Base-by-base conservation (phyloP, 1,139 yeast species). In the Geotrichum bryndzae region DNA sequence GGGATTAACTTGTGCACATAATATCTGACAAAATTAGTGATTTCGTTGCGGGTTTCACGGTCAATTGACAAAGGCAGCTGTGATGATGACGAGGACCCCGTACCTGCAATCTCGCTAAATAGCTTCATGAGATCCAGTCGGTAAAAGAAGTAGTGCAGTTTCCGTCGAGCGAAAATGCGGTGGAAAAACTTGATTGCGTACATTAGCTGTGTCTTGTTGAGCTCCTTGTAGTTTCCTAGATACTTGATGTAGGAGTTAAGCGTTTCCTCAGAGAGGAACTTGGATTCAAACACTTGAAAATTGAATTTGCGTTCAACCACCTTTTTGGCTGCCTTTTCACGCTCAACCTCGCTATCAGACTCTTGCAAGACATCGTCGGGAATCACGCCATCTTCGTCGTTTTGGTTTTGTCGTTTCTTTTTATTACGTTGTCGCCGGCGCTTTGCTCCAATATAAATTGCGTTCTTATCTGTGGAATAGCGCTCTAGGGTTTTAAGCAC, bases 121-220 rank as follows among this genome's bases (percentile, higher is more conserved):
- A 81, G 71, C n/a, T 79, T 72, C 74, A 94, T 82, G 68, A 94
- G 84, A 71, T 94, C 97, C 50, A 94, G 73, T 56, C 97, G 79
- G 69, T 80, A 87, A 51, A 92, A 77, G 13, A 85, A 81, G n/a
- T 79, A 69, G 46, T 84, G 84, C 63, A 81, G 82, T 64, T 86
- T 87, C 46, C 84, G 81, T 63, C 84, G 80, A 59, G 87, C 86
- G 68, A 91, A 85, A 0, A 90, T 74, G 50, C 90, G 78, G 70
- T 90, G 91, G 69, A 91, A 85, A 70, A 84, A 92, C 0, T 86
- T 79, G 35, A 94, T 71, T 25, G 88, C 85, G 63, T 82, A 80
- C 68, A 85, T 86, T 56, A 94, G 77, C 62, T 87, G 87, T 13
- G 77, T 80, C 59, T 82, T 83, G 0, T 81, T 75, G 57, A 92